Base-by-base conservation (phyloP, 768 basidiomycete species). In the Mycena chlorophos region DNA sequence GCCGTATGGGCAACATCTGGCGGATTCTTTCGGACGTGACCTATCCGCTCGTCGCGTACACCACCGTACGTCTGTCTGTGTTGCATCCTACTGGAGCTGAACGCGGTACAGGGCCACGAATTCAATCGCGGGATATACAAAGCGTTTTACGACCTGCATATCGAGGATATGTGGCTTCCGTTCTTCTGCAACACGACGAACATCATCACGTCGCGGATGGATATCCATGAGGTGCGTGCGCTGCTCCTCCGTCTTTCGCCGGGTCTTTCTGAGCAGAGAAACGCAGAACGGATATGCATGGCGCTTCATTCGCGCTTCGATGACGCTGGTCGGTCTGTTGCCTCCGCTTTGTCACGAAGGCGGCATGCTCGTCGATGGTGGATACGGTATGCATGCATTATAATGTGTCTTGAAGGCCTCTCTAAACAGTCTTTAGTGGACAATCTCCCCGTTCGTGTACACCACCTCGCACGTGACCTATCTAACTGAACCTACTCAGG, bases 181-280 rank as follows among this genome's bases (percentile, higher is more conserved):
- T 98, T 85, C 75, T 98, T 96, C 73, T 97, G 94, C 73, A 98
- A 98, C 65, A 92, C 96, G 2, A 96, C 97, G 19, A 98, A 98
- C 65, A 97, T 99, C 69, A 94, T 88, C 50, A 92, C 91, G 42
- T 97, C 94, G 8, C 82, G 87, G 8, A 98, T 98, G 94, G 94
- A 98, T 66, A 87, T 98, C 39, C 97, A 99, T 65, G 90, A 95
- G 45, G 45, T 46, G 45, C 23, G 26, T 25, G 22, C 12, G 8
- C 4, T 13, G 22, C 40, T 22, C 22, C 22, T 13, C 25, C 12
- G 23, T 46, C 40, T 43, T 43, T 43, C 8, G 8, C 17, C 31
- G 40, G 8, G 14, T 8, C 20, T 20, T 10, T 16, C 45, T 46
- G 45, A 46, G 12, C 25, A 14, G 23, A 46, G 5, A 6, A 6